phyloP scores from a whole-genome alignment of 257 asterid genomes.

The Cordia subcordata region DNA sequence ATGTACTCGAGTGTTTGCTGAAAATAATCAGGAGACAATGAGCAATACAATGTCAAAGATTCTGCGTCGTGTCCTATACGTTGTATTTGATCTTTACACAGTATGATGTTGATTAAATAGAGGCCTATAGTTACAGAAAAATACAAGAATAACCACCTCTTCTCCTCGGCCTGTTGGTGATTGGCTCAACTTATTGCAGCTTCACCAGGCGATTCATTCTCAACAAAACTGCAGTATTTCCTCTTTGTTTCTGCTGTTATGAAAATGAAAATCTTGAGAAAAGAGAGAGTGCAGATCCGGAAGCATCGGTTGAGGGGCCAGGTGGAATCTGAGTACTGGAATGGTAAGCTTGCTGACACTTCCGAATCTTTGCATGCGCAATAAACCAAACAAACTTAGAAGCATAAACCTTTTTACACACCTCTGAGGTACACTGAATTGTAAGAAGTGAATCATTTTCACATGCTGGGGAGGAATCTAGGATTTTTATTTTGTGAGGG shows the following conservation, averaged over 20 bases:
- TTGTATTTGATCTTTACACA: neutral
- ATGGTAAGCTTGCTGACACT: slow-evolving; percentile 84
- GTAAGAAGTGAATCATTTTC: no score
- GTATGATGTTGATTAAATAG: neutral
- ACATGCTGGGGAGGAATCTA: no score
- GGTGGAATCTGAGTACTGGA: slow-evolving; percentile 48
- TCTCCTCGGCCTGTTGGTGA: no score
- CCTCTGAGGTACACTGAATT: no score
- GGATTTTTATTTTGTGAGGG: no score
- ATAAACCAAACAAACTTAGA: neutral
- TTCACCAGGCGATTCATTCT: neutral
- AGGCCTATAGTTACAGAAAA: neutral
- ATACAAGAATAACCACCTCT: neutral
- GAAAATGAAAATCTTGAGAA: slow-evolving; percentile 86
- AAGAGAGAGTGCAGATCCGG: slow-evolving; percentile 60
- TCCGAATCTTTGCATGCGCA: slow-evolving; percentile 52
- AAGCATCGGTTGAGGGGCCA: slow-evolving; percentile 61
- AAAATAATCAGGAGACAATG: neutral
- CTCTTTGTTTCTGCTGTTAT: slow-evolving; percentile 20
- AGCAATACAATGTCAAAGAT: neutral
- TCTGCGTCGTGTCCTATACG: neutral
- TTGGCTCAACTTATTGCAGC: neutral
- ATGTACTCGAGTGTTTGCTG: neutral
- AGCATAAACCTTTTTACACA: neutral
- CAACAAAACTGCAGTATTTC: neutral